A percentile compares a stretch with the other conserved stretches of the same genome.
Evolutionary conservation across 2,329 filamentous ascomycete genomes (phyloP).

Genomic region (Colletotrichum sp.): DNA sequence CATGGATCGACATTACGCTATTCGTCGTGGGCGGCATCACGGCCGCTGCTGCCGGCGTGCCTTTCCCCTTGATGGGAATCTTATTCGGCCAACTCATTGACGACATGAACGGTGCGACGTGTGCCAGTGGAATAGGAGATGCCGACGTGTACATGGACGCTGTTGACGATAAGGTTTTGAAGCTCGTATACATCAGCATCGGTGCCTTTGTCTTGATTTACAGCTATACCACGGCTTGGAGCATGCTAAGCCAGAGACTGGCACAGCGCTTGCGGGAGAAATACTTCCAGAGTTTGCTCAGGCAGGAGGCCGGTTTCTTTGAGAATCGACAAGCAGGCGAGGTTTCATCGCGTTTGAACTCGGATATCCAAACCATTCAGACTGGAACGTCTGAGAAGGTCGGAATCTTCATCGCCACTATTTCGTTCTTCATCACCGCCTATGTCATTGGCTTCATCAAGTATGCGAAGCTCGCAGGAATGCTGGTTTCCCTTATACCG

Average conservation of each 20-base stretch:
- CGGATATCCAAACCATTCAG: constrained; percentile 64
- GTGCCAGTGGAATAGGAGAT: constrained; percentile 28
- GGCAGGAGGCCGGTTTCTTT: constrained; percentile 63
- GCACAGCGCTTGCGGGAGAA: constrained; percentile 60
- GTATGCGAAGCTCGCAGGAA: constrained; percentile 59
- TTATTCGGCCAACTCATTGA: constrained; percentile 62
- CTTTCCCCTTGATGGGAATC: constrained; percentile 61
- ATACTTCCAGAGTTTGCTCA: constrained; percentile 59
- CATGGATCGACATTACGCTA: constrained; percentile 21
- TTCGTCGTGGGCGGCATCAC: constrained; percentile 26
- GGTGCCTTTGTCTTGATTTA: constrained; percentile 65
- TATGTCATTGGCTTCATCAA: constrained; percentile 68
- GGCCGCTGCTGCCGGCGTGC: constrained; percentile 56
- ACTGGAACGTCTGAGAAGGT: constrained; percentile 69
- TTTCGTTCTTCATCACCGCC: constrained; percentile 66
- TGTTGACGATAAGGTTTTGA: constrained; percentile 56
- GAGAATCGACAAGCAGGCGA: constrained; percentile 61
- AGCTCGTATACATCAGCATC: constrained; percentile 64
- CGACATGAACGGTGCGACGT: constrained; percentile 55
- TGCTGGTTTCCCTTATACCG: constrained; percentile 61
- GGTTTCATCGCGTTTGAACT: constrained; percentile 60
- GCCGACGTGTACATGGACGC: constrained; percentile 29
- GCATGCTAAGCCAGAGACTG: constrained; percentile 59
- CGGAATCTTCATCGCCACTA: constrained; percentile 59
- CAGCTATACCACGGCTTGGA: constrained; percentile 63